Evolutionary conservation across 1,284 basidiomycete genomes (phyloP), one percentile per base, ranked within the genome.

Genomic region (Phellinidium pouzarii): DNA sequence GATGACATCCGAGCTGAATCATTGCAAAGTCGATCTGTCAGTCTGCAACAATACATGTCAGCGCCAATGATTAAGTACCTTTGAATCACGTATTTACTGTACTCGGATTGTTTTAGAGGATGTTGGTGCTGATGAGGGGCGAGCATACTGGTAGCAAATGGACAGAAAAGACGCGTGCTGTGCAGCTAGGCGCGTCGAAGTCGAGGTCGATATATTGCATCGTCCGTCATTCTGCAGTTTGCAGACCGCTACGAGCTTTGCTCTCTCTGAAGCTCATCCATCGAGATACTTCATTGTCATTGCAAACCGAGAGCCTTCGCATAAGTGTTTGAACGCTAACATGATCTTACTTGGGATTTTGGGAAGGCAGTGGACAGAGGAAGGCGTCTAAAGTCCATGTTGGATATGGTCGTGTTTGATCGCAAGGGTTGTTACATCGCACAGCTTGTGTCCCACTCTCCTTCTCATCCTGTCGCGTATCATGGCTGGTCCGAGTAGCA

Each of bases 1-100:
- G 38, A 89, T 71, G 25, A 88, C 85, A 66, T 89, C 86, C 41
- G 86, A 82, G 60, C 85, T 88, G 60, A 11, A 52, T 14, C 17
- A 3, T 12, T 12, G 14, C 17, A 25, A 11, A 6, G 9, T 19
- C 5, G 12, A 36, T 6, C 8, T 14, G 25, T 40, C 2, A 40
- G 19, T 38, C 19, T 31, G 6, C 17, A 14, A 22, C 20, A 36
- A 12, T 8, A 11, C 8, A n/a, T 31, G 17, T n/a, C 22, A 29
- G n/a, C 17, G 12, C 29, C 20, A 20, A 34, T 52, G 19, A 40
- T 46, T 9, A 25, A 56, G 44, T 40, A 69, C 67, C 67, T 68
- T 54, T 69, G 64, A 29, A 70, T 59, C 43, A 65, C 61, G 53
- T 65, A 68, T 62, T 44, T 53, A 17, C 26, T 17, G 19, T 42